Percentiles rank a stretch among this genome's conserved stretches.
phyloP scores from a whole-genome alignment of 352 stramenopile species.

The Elongisporangium prolatum region DNA sequence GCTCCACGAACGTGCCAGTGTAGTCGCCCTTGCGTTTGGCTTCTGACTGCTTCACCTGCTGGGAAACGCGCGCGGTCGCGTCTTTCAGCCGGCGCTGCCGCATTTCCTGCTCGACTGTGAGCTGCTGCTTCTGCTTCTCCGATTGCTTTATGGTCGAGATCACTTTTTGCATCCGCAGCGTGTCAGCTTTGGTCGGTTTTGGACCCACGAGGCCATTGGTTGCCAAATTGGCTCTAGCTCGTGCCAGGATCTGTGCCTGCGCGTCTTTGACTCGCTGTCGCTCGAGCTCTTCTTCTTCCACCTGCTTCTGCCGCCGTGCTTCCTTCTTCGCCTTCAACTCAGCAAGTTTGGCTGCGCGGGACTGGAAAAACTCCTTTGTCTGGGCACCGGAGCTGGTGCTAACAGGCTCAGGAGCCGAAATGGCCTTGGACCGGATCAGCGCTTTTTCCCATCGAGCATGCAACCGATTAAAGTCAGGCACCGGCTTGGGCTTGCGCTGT shows the following conservation, averaged over 20 bases:
- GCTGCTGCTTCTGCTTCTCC: constrained; percentile 32
- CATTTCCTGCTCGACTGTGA: constrained; percentile 16
- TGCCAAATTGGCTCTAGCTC: constrained; percentile 13
- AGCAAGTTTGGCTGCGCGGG: constrained; percentile 29
- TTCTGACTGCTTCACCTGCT: constrained; percentile 51
- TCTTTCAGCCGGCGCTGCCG: constrained; percentile 35
- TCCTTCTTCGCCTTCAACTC: constrained; percentile 18
- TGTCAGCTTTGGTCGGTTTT: constrained; percentile 46
- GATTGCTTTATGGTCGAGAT: constrained; percentile 24
- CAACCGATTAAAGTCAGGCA: constrained; percentile 59
- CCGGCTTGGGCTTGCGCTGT: constrained; percentile 32
- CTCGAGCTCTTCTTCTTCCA: constrained; percentile 31
- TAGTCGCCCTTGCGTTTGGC: constrained; percentile 43
- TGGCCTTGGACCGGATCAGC: constrained; percentile 25
- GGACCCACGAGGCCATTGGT: constrained; percentile 3
- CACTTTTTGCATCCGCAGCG: constrained; percentile 46
- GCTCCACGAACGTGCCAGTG: constrained; percentile 37
- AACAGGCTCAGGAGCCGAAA: background rate
- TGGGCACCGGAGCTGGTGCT: background rate
- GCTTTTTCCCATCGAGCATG: constrained; percentile 51
- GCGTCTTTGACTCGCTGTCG: constrained; percentile 15
- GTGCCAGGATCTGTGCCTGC: constrained; percentile 19
- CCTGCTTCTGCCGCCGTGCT: constrained; percentile 30
- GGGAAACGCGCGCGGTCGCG: constrained; percentile 42
- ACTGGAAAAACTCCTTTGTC: constrained; percentile 39